Percentiles rank a stretch among this genome's conserved stretches.
Evolutionary conservation across 176 grass and related monocot species (phyloP).

Genomic region (Chloris gayana): DNA sequence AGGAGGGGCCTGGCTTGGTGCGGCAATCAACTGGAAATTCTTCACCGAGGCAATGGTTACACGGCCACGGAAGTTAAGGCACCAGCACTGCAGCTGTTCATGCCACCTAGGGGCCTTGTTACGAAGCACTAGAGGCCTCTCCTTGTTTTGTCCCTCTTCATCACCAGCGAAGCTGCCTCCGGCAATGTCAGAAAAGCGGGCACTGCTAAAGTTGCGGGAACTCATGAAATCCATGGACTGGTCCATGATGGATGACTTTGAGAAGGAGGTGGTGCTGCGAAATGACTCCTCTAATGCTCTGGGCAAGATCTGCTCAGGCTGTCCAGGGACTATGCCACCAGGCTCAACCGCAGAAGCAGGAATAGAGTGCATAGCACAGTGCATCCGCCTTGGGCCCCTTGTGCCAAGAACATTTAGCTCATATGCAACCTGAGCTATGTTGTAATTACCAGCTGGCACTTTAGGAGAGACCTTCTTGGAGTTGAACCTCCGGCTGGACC

Average conservation of each 20-base stretch:
- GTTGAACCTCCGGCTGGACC: conserved; percentile 70
- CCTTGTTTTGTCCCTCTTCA: conserved; percentile 51
- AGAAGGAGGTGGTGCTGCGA: conserved; percentile 69
- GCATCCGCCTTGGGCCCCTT: conserved; percentile 90
- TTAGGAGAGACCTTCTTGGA: conserved; percentile 95
- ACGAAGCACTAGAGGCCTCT: conserved; percentile 82
- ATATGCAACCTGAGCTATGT: conserved; percentile 82
- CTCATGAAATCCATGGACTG: conserved; percentile 71
- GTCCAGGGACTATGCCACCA: conserved; percentile 74
- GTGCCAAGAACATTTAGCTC: conserved; percentile 97
- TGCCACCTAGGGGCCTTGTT: conserved; percentile 98
- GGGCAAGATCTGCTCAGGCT: conserved; percentile 72
- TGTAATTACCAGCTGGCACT: conserved; percentile 84
- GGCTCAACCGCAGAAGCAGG: conserved; percentile 77
- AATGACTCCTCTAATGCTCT: conserved; percentile 77
- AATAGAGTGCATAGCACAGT: conserved; percentile 93
- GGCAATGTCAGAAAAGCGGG: conserved; percentile 60
- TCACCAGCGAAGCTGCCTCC: conserved; percentile 11
- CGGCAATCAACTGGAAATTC: conserved; percentile 91
- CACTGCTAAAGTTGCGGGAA: conserved; percentile 67
- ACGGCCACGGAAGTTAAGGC: conserved; percentile 89
- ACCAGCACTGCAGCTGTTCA: conserved; percentile 98
- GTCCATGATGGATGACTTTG: conserved; percentile 80
- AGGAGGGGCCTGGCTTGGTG: conserved; percentile 46
- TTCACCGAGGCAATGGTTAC: conserved; percentile 95